Percentiles rank a stretch among this genome's conserved stretches.
Conservation (phyloP, 129 eudicot species). For the Pulicaria dysenterica region DNA sequence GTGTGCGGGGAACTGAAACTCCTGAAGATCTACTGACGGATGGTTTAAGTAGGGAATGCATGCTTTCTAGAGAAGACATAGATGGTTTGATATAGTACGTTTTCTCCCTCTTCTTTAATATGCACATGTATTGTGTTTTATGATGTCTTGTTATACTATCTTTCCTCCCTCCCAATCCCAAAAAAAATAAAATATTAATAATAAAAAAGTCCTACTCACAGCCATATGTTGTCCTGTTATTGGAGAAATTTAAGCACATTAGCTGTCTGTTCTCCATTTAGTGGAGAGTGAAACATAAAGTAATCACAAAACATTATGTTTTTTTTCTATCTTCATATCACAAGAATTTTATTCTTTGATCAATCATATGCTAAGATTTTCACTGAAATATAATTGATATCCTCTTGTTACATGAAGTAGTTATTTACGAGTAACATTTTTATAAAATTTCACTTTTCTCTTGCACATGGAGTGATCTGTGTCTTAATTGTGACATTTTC, state of each 20-base stretch:
- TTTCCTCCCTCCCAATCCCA: too few relatives aligned
- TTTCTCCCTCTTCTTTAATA: slow-evolving; percentile 1
- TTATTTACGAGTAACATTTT: not conserved
- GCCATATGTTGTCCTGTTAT: too few relatives aligned
- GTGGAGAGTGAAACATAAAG: too few relatives aligned
- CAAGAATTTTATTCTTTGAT: not conserved
- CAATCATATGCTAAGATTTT: not conserved
- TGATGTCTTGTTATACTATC: not conserved
- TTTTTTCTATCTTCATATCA: not conserved
- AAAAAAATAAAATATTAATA: too few relatives aligned
- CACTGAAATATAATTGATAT: slow-evolving; percentile 5
- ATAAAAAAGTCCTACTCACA: too few relatives aligned
- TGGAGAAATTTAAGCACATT: too few relatives aligned
- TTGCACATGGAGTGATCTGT: slow-evolving; percentile 26
- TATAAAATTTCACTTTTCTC: not conserved
- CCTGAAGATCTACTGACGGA: slow-evolving; percentile 82
- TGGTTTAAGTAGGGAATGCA: slow-evolving; percentile 68
- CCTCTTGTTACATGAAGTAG: not conserved
- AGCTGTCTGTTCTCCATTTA: too few relatives aligned
- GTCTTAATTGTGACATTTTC: slow-evolving; percentile 27
- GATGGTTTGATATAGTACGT: slow-evolving; percentile 60
- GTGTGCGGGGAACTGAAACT: slow-evolving; percentile 80
- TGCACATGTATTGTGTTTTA: slow-evolving; percentile 5
- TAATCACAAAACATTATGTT: not conserved
- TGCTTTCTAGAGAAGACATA: slow-evolving; percentile 52